These are phyloP conservation scores for Plasmodium chabaudi DNA, from an alignment of 169 alveolate species.

Conservation along the genomic window DNA sequence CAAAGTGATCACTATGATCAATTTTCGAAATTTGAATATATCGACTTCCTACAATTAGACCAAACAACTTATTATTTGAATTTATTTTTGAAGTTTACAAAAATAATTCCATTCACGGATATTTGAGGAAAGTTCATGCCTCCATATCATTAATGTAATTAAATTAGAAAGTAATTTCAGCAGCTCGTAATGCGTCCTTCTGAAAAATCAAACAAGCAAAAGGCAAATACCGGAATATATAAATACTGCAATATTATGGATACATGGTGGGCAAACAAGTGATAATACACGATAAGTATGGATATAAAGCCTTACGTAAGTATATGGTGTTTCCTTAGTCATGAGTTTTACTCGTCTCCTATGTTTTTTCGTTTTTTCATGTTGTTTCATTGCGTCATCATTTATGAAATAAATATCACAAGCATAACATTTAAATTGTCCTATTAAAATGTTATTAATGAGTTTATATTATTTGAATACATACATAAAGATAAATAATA, in stretches of 20 bases:
- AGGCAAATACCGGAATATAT: background rate
- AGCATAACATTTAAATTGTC: conserved; percentile 81
- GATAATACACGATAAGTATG: background rate
- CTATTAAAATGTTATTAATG: conserved; percentile 35
- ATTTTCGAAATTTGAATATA: conserved; percentile 23
- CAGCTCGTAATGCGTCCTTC: conserved; percentile 74
- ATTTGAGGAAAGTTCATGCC: background rate
- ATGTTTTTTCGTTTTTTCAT: conserved; percentile 81
- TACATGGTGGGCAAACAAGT: background rate
- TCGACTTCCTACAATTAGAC: conserved; percentile 31
- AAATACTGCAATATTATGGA: background rate
- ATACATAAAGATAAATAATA: background rate
- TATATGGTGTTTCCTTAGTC: conserved; percentile 36
- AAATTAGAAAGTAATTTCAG: conserved; percentile 54
- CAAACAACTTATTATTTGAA: conserved; percentile 29
- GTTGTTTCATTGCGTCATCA: conserved; percentile 78
- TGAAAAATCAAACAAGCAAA: conserved; percentile 10
- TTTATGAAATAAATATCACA: conserved; percentile 85
- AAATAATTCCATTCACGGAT: conserved; percentile 35
- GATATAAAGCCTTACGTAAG: conserved; percentile 34
- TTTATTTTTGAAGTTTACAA: conserved; percentile 40
- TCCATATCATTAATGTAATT: background rate
- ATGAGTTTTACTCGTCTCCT: conserved; percentile 82
- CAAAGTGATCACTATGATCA: background rate
- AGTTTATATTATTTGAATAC: conserved; percentile 11